Evolutionary conservation across 768 basidiomycete species (phyloP), one percentile per base, ranked within the genome.

Genomic region (Dacryopinax primogenitus): DNA sequence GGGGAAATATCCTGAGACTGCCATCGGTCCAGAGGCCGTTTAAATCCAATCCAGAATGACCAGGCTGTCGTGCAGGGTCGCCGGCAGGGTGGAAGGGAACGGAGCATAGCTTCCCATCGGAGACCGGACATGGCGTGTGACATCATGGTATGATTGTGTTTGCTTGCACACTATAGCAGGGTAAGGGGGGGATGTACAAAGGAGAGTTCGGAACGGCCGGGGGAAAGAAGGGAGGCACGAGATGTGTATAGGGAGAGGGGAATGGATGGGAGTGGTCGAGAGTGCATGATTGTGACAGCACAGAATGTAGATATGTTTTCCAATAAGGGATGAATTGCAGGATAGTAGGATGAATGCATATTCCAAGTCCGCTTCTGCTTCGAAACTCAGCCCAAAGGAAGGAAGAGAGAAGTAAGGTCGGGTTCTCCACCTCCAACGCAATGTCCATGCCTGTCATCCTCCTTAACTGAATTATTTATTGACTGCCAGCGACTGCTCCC

Each of bases 351-450:
- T 58, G 51, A 58, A 58, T 58, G 30, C 51, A 32, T 58, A 58
- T 58, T 58, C 51, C 51, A 58, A 58, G 51, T 58, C 51, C 51
- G 51, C 51, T 58, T 58, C 51, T 12, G 7, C 45, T 21, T 58
- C 23, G 26, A 58, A 58, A 58, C 51, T 58, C 30, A 44, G 51
- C 30, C 6, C 13, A 6, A 58, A 30, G 26, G 18, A 30, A 32
- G 26, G 26, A 13, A 6, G 51, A 18, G 32, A 11, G 30, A n/a
- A n/a, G n/a, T n/a, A n/a, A 13, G 51, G 26, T 4, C 9, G 26
- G 3, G 26, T 58, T 58, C 51, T 58, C 11, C 51, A 32, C 11
- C 11, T 32, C 32, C 51, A 32, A 58, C 51, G 32, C 51, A 21
- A 58, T 47, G 45, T n/a, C n/a, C n/a, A n/a, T n/a, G n/a, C n/a